Percentiles rank a stretch among this genome's conserved stretches.
phyloP scores from a whole-genome alignment of 1,139 yeast genomes.

The Saccharomyces uvarum region DNA sequence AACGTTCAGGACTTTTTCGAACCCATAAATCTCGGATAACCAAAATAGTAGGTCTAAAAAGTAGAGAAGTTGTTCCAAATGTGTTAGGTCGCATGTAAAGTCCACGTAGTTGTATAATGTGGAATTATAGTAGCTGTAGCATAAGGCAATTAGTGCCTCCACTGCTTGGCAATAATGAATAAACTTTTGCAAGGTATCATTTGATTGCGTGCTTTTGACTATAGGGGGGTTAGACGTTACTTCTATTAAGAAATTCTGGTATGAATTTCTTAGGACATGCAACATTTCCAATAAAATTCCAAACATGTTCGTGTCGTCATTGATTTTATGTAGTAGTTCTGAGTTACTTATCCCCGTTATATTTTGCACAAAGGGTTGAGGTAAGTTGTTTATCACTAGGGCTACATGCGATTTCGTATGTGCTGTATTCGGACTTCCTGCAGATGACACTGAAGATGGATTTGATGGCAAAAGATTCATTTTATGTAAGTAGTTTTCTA shows the following conservation, averaged over 20 bases:
- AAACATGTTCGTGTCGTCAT: slow-evolving; percentile 22
- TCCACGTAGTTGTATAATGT: slow-evolving; percentile 20
- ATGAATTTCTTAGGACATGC: slow-evolving; percentile 12
- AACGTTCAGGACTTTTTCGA: slow-evolving; percentile 19
- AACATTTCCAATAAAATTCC: slow-evolving; percentile 18
- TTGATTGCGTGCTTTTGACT: background rate
- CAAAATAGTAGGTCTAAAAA: slow-evolving; percentile 20
- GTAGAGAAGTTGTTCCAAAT: slow-evolving; percentile 22
- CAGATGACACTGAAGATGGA: slow-evolving; percentile 9
- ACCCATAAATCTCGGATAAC: slow-evolving; percentile 21
- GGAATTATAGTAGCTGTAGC: slow-evolving; percentile 21
- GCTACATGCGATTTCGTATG: slow-evolving; percentile 13
- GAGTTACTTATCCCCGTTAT: slow-evolving; percentile 16
- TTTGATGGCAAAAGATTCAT: slow-evolving; percentile 11
- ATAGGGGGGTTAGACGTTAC: slow-evolving; percentile 3
- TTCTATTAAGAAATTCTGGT: slow-evolving; percentile 16
- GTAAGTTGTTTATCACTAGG: slow-evolving; percentile 17
- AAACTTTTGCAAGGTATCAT: slow-evolving; percentile 6
- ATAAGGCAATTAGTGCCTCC: slow-evolving; percentile 19
- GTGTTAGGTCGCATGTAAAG: slow-evolving; percentile 17
- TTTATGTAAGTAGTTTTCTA: slow-evolving; percentile 18
- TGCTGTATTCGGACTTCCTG: slow-evolving; percentile 11
- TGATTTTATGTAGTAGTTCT: slow-evolving; percentile 12
- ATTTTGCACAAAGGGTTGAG: slow-evolving; percentile 20
- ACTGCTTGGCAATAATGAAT: slow-evolving; percentile 17